Evolutionary conservation across 1,139 yeast genomes (phyloP), one percentile per base, ranked within the genome.

Genomic region (Kodamaea sp.): DNA sequence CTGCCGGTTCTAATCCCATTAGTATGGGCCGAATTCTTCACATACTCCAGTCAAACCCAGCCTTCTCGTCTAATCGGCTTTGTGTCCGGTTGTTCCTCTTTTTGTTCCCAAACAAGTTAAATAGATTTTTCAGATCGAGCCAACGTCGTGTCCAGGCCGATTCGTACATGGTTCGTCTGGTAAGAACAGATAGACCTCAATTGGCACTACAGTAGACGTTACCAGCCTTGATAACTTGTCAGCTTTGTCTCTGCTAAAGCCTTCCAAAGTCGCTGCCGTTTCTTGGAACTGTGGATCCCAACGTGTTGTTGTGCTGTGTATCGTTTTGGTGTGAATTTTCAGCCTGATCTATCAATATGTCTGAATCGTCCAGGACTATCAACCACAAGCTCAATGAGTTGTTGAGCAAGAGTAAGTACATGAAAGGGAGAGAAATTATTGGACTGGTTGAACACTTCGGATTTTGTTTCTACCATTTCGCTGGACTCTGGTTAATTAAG

Each of bases 301-400:
- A n/a, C n/a, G n/a, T n/a, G n/a, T n/a, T n/a, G n/a, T n/a, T n/a
- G n/a, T n/a, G n/a, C n/a, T n/a, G n/a, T n/a, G n/a, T n/a, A n/a
- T n/a, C n/a, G n/a, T n/a, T n/a, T n/a, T n/a, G n/a, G n/a, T n/a
- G n/a, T n/a, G n/a, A n/a, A n/a, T n/a, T n/a, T n/a, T n/a, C n/a
- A n/a, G n/a, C n/a, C n/a, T n/a, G n/a, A n/a, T 18, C 15, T 23
- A 22, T 15, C 30, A 24, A 5, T 35, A 55, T 55, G 59, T 35
- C 60, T 21, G 74, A 68, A 36, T 57, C 70, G 5, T 68, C 74
- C 15, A 52, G 76, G 48, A 60, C 70, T 6, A 69, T 70, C 40
- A 70, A 70, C 49, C 74, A 68, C 43, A 66, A 64, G 48, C 66
- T 70, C 44, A 70, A 69, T 46, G 76, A 70, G 47, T 51, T 69